Evolutionary conservation across 2,329 filamentous ascomycete genomes (phyloP).

Genomic region (Fusarium pseudoanthophilum): DNA sequence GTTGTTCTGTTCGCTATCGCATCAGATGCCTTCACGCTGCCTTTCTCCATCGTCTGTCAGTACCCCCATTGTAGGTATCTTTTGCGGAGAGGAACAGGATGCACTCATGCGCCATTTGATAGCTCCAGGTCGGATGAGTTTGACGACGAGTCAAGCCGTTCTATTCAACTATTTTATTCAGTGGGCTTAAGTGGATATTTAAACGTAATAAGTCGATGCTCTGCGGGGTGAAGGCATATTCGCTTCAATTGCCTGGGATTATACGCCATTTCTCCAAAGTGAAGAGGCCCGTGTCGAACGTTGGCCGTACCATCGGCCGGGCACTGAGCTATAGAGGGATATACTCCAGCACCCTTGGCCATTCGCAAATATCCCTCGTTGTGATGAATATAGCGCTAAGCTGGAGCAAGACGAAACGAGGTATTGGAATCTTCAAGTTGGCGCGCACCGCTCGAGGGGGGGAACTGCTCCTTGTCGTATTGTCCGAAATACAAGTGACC

Average conservation of each 20-base stretch:
- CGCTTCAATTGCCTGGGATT: slow-evolving; percentile 8
- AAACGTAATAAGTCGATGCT: slow-evolving; percentile 36
- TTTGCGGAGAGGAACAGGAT: neutral
- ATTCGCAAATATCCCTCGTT: slow-evolving; percentile 16
- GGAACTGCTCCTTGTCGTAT: neutral
- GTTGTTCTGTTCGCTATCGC: neutral
- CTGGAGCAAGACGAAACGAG: neutral
- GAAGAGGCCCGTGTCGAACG: slow-evolving; percentile 1
- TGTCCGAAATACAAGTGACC: neutral
- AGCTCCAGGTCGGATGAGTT: neutral
- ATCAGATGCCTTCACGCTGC: neutral
- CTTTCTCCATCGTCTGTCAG: neutral
- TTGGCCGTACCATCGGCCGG: slow-evolving; percentile 15
- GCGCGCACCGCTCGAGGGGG: neutral
- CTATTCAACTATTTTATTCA: slow-evolving; percentile 24
- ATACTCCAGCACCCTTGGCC: neutral
- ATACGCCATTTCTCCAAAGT: slow-evolving; percentile 10
- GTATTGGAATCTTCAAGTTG: neutral
- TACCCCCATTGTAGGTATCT: neutral
- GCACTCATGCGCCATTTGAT: neutral
- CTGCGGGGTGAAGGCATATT: slow-evolving; percentile 8
- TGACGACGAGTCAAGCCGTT: slow-evolving; percentile 1
- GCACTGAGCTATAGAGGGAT: slow-evolving; percentile 10
- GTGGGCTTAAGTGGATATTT: slow-evolving; percentile 30
- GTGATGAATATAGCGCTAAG: neutral